A percentile compares a stretch with the other conserved stretches of the same genome.
phyloP scores from a whole-genome alignment of 2,329 filamentous ascomycete genomes.

The Xylariaceae sp. region DNA sequence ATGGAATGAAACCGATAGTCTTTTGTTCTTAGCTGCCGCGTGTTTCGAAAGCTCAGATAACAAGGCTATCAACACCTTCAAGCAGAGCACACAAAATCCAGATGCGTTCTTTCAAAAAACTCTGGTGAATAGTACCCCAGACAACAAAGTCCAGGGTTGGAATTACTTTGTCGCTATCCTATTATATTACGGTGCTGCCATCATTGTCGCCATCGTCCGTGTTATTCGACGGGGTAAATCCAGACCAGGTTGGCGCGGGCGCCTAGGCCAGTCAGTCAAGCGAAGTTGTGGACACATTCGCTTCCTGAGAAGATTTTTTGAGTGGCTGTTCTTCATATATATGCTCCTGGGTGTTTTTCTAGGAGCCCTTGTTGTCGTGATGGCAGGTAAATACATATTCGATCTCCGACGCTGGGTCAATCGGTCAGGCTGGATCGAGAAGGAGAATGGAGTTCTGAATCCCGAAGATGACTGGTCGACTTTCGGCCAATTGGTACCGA shows the following conservation, averaged over 20 bases:
- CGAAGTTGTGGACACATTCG: conserved; percentile 6
- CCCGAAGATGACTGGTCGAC: conserved; percentile 33
- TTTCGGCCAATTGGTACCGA: conserved; percentile 37
- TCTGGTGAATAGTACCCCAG: conserved; percentile 15
- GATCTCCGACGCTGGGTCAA: conserved; percentile 28
- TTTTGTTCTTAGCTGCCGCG: conserved; percentile 31
- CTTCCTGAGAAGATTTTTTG: conserved; percentile 8
- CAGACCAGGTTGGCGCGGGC: conserved; percentile 17
- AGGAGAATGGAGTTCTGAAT: conserved; percentile 19
- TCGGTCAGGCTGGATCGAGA: conserved; percentile 24
- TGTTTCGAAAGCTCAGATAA: conserved; percentile 29
- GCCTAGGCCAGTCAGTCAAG: conserved; percentile 7
- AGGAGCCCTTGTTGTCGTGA: conserved; percentile 19
- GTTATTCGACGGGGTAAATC: conserved; percentile 20
- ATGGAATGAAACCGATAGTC: conserved; percentile 17
- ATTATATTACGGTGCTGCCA: conserved; percentile 25
- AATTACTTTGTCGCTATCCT: conserved; percentile 25
- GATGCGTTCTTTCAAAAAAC: conserved; percentile 18
- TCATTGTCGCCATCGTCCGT: conserved; percentile 21
- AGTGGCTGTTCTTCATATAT: conserved; percentile 20
- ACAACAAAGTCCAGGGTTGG: conserved; percentile 27
- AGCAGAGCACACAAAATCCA: conserved; percentile 13
- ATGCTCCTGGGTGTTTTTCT: conserved; percentile 26
- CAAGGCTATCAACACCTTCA: conserved; percentile 11
- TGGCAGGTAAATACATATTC: conserved; percentile 26